Evolutionary conservation across 2,329 filamentous ascomycete genomes (phyloP), one percentile per base, ranked within the genome.

Genomic region (Diplodia intermedia): DNA sequence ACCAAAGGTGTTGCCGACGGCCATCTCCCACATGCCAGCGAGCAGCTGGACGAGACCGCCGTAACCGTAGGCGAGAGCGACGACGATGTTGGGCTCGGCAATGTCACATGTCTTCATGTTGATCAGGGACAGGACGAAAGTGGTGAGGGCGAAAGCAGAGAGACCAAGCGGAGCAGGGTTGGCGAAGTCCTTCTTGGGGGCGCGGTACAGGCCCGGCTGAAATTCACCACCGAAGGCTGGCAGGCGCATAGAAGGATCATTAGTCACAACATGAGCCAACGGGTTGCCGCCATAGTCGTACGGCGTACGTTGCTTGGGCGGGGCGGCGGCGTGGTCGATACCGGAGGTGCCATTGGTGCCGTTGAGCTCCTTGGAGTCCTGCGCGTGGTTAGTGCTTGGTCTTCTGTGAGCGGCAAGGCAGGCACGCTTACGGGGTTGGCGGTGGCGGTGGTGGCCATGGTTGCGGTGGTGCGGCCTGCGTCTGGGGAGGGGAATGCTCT

Each of bases 81-180:
- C 75, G 66, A 81, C 79, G 20, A 81, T 70, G 72, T 77, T 81
- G 14, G 79, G 79, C 69, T 74, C 74, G 36, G 68, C 68, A 52
- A 81, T 73, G 49, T 73, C 74, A 4, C 73, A 72, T 4, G 79
- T 80, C 26, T 75, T 73, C 72, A 81, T 65, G 73, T 81, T 81
- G 74, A 81, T 80, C 29, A 76, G 69, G 11, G 78, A 79, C 43
- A 89, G 81, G 15, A 85, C 80, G 73, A 89, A 87, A 11, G 86
- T 88, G 18, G 86, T 88, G 70, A 86, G 73, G n/a, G 86, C 85
- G 76, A 89, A 88, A 77, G 84, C 85, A 65, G 85, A 81, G 60
- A 87, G 80, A 29, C 85, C 85, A n/a, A 87, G 78, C 11, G 85
- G 85, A 66, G 84, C 84, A 40, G 85, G 85, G 73, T 87, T 86